Evolutionary conservation across 2,329 filamentous ascomycete genomes (phyloP).

Genomic region (Cladophialophora exuberans): DNA sequence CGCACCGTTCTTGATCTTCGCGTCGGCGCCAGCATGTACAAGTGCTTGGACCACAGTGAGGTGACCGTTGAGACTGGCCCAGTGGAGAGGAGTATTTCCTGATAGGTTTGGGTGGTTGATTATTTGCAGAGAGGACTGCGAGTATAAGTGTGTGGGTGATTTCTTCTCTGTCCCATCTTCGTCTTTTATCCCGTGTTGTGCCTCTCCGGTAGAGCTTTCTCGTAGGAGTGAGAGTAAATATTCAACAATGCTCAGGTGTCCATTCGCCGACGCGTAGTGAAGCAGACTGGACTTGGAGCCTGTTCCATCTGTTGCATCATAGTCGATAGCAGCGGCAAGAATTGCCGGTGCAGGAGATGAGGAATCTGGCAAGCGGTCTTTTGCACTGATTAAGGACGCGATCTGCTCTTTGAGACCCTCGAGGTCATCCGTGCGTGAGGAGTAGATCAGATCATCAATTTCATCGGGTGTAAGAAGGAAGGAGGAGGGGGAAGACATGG

Average conservation of each 20-base stretch:
- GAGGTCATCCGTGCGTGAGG: conserved; percentile 76
- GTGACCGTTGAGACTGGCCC: conserved; percentile 89
- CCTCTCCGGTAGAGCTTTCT: neutral
- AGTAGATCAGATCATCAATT: conserved; percentile 87
- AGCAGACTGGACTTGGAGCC: conserved; percentile 56
- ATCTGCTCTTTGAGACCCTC: too few species aligned
- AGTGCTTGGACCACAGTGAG: conserved; percentile 77
- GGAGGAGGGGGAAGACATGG: conserved; percentile 12
- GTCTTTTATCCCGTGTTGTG: conserved; percentile 28
- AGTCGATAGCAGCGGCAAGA: conserved; percentile 71
- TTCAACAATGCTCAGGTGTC: conserved; percentile 68
- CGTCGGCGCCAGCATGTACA: conserved; percentile 74
- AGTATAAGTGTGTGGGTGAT: neutral
- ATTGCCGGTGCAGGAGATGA: too few species aligned
- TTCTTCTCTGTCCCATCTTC: conserved; percentile 34
- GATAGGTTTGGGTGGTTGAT: conserved; percentile 68
- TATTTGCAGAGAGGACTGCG: conserved; percentile 19
- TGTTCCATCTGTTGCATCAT: conserved; percentile 65
- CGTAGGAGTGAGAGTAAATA: conserved; percentile 28
- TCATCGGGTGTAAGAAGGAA: conserved; percentile 25
- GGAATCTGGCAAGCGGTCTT: too few species aligned
- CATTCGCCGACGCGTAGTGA: conserved; percentile 93
- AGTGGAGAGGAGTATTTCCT: conserved; percentile 91
- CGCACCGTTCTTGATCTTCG: conserved; percentile 76
- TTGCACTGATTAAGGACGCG: too few species aligned